Base-by-base conservation (phyloP, 139 green algal species). In the Tetradesmus obliquus region DNA sequence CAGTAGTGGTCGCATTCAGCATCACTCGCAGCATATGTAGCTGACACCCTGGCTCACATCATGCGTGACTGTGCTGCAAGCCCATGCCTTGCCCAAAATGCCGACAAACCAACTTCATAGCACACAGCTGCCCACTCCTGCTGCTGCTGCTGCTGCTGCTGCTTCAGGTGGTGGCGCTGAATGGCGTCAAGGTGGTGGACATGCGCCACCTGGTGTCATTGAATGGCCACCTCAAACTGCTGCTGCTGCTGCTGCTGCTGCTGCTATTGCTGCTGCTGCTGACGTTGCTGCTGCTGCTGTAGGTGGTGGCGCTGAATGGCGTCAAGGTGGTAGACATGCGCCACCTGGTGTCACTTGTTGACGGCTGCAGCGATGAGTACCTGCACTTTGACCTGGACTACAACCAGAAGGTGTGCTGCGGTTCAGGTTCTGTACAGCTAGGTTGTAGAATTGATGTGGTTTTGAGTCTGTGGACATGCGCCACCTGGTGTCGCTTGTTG, bases 241-340 rank as follows among this genome's bases (percentile, higher is more conserved):
- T 95, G 85, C 90, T 95, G 82, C 89, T 98, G 60, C 94, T 99
- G 92, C 96, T 79, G 84, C 22, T 89, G 24, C 7, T 74, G 83
- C 57, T 89, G 84, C 6, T 45, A 22, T 62, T 90, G 85, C 60
- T 54, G 66, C 32, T 51, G 24, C 45, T 88, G 58, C 84, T 88
- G 82, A 6, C 12, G 60, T 2, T 57, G 83, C n/a, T 24, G 8
- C 6, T 51, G 19, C 55, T 88, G 45, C 24, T 66, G 22, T 62
- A 97, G 95, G 95, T 99, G 83, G 45, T 93, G 24, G 74, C 82
- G 6, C 92, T 98, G 51, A 98, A 99, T 86, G 96, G 94, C 55
- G 53, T 90, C 84, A 24, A 89, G 51, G 88, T 99, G 24, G 5
- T 6, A 0, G 80, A 80, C n/a, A 88, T 88, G 84, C 20, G n/a